Evolutionary conservation across 768 basidiomycete genomes (phyloP), one percentile per base, ranked within the genome.

Genomic region (Suillus weaverae): DNA sequence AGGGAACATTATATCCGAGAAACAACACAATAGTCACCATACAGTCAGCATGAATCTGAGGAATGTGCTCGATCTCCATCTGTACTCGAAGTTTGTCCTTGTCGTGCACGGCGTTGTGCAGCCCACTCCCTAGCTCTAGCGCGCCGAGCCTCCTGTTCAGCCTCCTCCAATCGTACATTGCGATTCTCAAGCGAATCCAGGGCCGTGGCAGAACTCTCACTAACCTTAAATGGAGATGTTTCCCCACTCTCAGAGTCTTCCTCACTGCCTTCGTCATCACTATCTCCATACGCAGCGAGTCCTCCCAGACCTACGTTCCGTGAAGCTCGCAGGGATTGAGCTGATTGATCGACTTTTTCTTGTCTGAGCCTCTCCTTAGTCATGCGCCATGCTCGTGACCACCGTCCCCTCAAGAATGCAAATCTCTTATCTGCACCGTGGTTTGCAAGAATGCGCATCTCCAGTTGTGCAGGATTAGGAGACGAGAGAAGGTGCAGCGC

Each of bases 391-490:
- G 83, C 79, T 3, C 77, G 76, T 62, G 81, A 81, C 88, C 91
- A 95, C 30, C 91, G 79, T 2, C 94, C 94, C 39, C 87, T 83
- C 53, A 97, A 75, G 74, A 96, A 96, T 1, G 89, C 86, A 71
- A 97, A 96, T 7, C 91, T 84, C 53, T 80, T 78, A 73, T 97
- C 94, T 14, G 81, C 78, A 0, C 92, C 90, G 70, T 96, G 85
- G 69, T 97, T 94, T 11, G 95, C 89, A 18, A 97, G 80, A 69
- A 97, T 95, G 7, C 94, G 86, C 83, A 95, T 88, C 74, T 95
- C 94, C 30, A 97, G 82, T 67, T 94, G 88, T 0, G 88, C 85
- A 18, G 92, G 85, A 70, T 95, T 94, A 2, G 89, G 86, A 1
- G 94, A 90, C 8, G 85, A 76, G 32, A 83, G 71, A 38, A 96